Evolutionary conservation across 2,329 filamentous ascomycete species (phyloP).

Genomic region (Escovopsis weberi): DNA sequence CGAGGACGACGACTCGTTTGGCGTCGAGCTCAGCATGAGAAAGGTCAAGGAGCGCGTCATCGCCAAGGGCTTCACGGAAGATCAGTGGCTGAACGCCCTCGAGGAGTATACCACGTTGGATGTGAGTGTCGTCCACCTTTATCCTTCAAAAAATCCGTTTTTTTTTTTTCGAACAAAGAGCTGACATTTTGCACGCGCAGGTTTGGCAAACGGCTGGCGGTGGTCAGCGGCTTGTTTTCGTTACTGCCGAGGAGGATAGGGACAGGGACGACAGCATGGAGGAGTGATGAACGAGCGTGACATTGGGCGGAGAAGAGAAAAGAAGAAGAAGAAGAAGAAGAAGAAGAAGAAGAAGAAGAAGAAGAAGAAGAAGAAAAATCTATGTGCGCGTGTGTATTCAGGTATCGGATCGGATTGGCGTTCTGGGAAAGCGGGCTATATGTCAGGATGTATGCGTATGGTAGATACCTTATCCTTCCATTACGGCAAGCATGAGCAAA

Average conservation of each 20-base stretch:
- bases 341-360: neutral
- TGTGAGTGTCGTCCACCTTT: slow-evolving; percentile 46
- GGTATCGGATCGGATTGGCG: slow-evolving; percentile 14
- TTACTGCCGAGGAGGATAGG: slow-evolving; percentile 40
- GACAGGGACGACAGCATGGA: slow-evolving; percentile 36
- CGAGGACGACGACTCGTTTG: slow-evolving; percentile 37
- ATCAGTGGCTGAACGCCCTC: slow-evolving; percentile 76
- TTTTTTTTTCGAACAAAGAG: neutral
- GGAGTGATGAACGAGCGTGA: slow-evolving; percentile 8
- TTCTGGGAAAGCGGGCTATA: slow-evolving; percentile 12
- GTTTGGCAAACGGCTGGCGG: slow-evolving; percentile 66
- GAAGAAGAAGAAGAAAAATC: neutral
- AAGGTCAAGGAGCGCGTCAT: slow-evolving; percentile 84
- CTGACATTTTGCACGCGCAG: slow-evolving; percentile 24
- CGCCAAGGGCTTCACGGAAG: slow-evolving; percentile 91
- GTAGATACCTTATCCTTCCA: slow-evolving; percentile 3
- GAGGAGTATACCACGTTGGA: slow-evolving; percentile 81
- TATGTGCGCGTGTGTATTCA: slow-evolving; percentile 1
- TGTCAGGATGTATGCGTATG: slow-evolving; percentile 2
- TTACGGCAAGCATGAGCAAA: slow-evolving; percentile 1
- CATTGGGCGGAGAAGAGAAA: too few relatives aligned
- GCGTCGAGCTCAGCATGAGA: slow-evolving; percentile 65
- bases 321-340: too few relatives aligned
- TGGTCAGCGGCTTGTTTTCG: slow-evolving; percentile 56
- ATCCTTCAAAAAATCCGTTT: too few relatives aligned